phyloP scores from a whole-genome alignment of 2,329 filamentous ascomycete genomes.

The Verticillium albo-atrum region DNA sequence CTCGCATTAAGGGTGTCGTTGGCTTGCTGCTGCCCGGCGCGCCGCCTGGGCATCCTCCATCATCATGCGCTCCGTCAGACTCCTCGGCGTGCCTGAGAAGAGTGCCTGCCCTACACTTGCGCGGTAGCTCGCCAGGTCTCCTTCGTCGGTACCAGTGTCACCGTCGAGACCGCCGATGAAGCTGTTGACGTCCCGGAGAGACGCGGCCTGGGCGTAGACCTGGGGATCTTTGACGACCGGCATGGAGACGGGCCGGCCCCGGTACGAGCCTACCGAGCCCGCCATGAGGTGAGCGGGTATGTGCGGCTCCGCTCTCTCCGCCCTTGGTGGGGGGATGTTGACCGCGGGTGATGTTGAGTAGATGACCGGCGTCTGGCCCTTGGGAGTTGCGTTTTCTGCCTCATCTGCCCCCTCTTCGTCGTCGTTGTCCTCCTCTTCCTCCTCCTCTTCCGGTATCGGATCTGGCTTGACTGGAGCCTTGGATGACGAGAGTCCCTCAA shows the following conservation, averaged over 20 bases:
- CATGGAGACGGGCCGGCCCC: slow-evolving; percentile 47
- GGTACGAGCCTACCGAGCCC: slow-evolving; percentile 49
- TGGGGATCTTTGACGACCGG: slow-evolving; percentile 45
- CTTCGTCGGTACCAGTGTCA: slow-evolving; percentile 43
- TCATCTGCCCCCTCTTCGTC: slow-evolving; percentile 13
- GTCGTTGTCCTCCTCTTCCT: slow-evolving; percentile 24
- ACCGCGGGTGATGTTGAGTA: slow-evolving; percentile 42
- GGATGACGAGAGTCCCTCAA: slow-evolving; percentile 32
- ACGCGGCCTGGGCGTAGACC: slow-evolving; percentile 42
- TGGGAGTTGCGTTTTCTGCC: background rate
- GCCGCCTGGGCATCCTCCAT: slow-evolving; percentile 39
- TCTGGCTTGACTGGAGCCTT: slow-evolving; percentile 18
- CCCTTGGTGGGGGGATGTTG: slow-evolving; percentile 25
- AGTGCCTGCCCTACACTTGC: slow-evolving; percentile 32
- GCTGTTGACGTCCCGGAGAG: slow-evolving; percentile 41
- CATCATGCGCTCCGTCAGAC: slow-evolving; percentile 44
- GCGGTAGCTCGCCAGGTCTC: slow-evolving; percentile 37
- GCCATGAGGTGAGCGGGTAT: slow-evolving; percentile 17
- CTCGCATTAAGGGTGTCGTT: slow-evolving; percentile 7
- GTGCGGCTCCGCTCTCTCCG: slow-evolving; percentile 11
- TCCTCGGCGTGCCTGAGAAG: slow-evolving; percentile 39
- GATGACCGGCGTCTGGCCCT: slow-evolving; percentile 8
- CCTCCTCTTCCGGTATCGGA: slow-evolving; percentile 27
- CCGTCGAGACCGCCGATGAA: slow-evolving; percentile 52
- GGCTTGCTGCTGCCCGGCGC: slow-evolving; percentile 10